Percentiles rank a stretch among this genome's conserved stretches.
These are phyloP conservation scores for Geotrichum aggregatum DNA, from an alignment of 1,139 yeast genomes.

Conservation along the genomic window DNA sequence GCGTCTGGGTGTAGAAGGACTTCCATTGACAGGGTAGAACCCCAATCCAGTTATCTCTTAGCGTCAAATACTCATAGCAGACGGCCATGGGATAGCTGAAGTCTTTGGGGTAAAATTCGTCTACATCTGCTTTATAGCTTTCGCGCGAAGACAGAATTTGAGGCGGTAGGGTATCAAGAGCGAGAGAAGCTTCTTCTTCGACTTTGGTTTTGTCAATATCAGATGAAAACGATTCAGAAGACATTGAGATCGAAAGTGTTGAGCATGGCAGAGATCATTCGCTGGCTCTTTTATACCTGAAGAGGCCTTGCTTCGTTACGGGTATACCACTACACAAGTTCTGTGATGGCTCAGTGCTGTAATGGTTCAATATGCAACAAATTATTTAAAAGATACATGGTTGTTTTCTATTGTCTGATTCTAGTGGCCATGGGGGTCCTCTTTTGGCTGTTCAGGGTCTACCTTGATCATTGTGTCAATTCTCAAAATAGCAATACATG, in stretches of 20 bases:
- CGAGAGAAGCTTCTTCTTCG: not conserved
- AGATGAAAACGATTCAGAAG: not conserved
- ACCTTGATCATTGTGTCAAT: conserved; percentile 98
- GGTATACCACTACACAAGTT: not conserved
- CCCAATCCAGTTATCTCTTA: conserved; percentile 11
- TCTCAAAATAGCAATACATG: conserved; percentile 94
- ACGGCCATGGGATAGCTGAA: conserved; percentile 12
- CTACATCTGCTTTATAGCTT: not conserved
- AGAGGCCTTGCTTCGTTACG: too few relatives aligned
- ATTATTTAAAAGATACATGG: not conserved
- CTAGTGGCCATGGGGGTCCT: conserved; percentile 51
- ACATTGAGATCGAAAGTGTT: not conserved
- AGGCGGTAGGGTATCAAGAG: not conserved
- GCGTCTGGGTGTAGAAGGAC: not conserved
- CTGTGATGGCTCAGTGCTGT: not conserved
- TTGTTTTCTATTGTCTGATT: not conserved
- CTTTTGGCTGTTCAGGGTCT: conserved; percentile 90
- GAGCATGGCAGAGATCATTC: too few relatives aligned
- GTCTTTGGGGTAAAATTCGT: not conserved
- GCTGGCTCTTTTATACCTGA: too few relatives aligned
- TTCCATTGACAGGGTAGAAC: conserved; percentile 8
- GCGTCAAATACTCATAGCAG: conserved; percentile 5
- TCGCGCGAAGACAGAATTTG: not conserved
- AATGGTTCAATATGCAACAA: not conserved
- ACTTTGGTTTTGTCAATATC: not conserved